phyloP scores from a whole-genome alignment of 225 moss, liverwort and hornwort genomes.

The Rhytidiadelphus loreus region DNA sequence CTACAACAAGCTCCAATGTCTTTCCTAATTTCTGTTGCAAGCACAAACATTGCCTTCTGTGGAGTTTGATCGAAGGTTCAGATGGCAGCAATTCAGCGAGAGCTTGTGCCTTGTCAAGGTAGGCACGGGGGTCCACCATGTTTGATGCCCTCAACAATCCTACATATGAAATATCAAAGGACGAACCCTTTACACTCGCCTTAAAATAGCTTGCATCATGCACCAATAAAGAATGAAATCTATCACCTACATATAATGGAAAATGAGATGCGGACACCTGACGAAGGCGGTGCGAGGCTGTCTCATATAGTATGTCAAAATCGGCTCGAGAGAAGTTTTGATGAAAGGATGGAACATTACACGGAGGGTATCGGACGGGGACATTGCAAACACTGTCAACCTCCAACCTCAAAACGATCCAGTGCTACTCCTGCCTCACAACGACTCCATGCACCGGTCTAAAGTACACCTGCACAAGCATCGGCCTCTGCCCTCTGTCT shows the following conservation, averaged over 20 bases:
- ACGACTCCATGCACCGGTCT: neutral
- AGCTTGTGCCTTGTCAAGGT: neutral
- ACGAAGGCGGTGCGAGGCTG: neutral
- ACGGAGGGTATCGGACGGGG: neutral
- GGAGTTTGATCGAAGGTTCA: neutral
- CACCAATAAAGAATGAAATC: neutral
- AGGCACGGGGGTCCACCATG: neutral
- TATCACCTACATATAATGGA: neutral
- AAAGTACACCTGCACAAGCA: neutral
- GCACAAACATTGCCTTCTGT: neutral
- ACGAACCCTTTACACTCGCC: neutral
- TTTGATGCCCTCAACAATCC: neutral
- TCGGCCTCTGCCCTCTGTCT: too few species aligned
- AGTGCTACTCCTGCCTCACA: neutral
- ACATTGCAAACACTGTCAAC: neutral
- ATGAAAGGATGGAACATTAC: neutral
- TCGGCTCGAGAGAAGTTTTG: neutral
- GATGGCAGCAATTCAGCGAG: neutral
- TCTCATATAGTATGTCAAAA: neutral
- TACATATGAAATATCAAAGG: neutral
- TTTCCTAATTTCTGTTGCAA: neutral
- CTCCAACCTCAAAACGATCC: neutral
- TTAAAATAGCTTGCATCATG: neutral
- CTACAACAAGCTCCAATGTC: neutral
- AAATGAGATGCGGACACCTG: neutral